Evolutionary conservation across 139 green algal genomes (phyloP).

Genomic region (Picochlorum sp.): DNA sequence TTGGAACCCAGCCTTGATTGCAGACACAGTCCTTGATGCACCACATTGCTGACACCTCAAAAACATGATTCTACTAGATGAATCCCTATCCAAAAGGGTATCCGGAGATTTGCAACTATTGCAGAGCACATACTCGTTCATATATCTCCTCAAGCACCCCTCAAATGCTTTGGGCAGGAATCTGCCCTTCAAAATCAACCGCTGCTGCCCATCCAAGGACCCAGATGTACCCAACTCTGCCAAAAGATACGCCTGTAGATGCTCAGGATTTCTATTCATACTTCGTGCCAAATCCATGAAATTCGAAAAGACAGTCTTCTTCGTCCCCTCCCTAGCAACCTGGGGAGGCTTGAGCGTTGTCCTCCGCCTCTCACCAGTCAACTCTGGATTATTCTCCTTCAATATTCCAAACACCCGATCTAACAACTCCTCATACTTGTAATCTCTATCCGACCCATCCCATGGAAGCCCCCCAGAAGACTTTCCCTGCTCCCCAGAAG

Average conservation of each 20-base stretch:
- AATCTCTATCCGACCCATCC: constrained; percentile 89
- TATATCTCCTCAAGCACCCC: constrained; percentile 90
- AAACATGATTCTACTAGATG: constrained; percentile 80
- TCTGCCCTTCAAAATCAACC: constrained; percentile 92
- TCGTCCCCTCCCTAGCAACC: constrained; percentile 95
- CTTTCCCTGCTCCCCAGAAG: constrained; percentile 17
- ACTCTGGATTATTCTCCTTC: constrained; percentile 91
- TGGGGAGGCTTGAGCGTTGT: constrained; percentile 96
- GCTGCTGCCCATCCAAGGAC: constrained; percentile 81
- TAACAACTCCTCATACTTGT: constrained; percentile 94
- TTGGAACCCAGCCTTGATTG: constrained; percentile 94
- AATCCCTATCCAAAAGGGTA: constrained; percentile 86
- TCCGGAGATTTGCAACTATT: constrained; percentile 93
- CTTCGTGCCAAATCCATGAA: constrained; percentile 97
- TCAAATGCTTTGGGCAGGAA: constrained; percentile 98
- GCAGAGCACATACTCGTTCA: constrained; percentile 99
- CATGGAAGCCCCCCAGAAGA: constrained; percentile 50
- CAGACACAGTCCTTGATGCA: constrained; percentile 37
- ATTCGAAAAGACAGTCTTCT: constrained; percentile 99
- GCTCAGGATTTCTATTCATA: constrained; percentile 72
- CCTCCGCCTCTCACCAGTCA: constrained; percentile 85
- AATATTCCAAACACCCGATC: constrained; percentile 96
- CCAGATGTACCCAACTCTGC: constrained; percentile 90
- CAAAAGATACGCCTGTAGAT: constrained; percentile 85
- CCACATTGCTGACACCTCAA: constrained; percentile 86